A percentile compares a stretch with the other conserved stretches of the same genome.
These are phyloP conservation scores for Rhynchospora pubera DNA, from an alignment of 176 grass and related monocot genomes.

Conservation along the genomic window DNA sequence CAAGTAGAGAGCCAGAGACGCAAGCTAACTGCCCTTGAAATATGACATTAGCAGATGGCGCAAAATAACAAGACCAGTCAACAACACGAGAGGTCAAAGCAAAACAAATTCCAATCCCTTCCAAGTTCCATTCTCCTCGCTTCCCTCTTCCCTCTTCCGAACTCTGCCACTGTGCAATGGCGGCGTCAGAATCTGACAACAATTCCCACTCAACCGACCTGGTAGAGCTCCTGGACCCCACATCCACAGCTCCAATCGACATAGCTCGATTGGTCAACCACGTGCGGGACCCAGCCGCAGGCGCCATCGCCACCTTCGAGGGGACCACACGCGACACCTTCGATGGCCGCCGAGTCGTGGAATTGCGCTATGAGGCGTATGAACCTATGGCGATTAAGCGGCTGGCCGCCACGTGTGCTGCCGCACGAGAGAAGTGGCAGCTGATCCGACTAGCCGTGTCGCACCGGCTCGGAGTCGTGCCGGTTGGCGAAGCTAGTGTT, in stretches of 20 bases:
- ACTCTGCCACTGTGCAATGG: slow-evolving; percentile 23
- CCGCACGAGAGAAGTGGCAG: slow-evolving; percentile 37
- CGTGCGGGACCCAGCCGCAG: slow-evolving; percentile 73
- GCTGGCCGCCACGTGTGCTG: slow-evolving; percentile 39
- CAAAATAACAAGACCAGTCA: neutral
- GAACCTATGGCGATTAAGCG: slow-evolving; percentile 60
- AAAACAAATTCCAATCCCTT: neutral
- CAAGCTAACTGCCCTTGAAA: too few species aligned
- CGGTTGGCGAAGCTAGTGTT: slow-evolving; percentile 74
- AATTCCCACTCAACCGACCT: slow-evolving; percentile 15
- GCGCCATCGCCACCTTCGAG: slow-evolving; percentile 92
- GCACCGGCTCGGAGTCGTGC: slow-evolving; percentile 58
- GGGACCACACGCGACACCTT: slow-evolving; percentile 84
- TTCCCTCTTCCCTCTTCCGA: slow-evolving; percentile 20
- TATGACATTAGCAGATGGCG: too few species aligned
- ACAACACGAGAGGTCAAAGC: neutral
- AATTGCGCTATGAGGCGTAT: slow-evolving; percentile 92
- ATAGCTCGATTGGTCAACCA: slow-evolving; percentile 49
- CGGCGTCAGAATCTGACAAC: neutral
- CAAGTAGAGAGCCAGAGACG: too few species aligned
- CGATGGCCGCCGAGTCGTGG: slow-evolving; percentile 64
- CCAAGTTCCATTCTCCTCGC: too few species aligned
- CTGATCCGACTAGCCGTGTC: slow-evolving; percentile 63
- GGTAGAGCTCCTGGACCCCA: slow-evolving; percentile 66
- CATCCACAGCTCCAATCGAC: slow-evolving; percentile 36